phyloP scores from a whole-genome alignment of 2,329 filamentous ascomycete genomes.

The Coniochaeta sp. region DNA sequence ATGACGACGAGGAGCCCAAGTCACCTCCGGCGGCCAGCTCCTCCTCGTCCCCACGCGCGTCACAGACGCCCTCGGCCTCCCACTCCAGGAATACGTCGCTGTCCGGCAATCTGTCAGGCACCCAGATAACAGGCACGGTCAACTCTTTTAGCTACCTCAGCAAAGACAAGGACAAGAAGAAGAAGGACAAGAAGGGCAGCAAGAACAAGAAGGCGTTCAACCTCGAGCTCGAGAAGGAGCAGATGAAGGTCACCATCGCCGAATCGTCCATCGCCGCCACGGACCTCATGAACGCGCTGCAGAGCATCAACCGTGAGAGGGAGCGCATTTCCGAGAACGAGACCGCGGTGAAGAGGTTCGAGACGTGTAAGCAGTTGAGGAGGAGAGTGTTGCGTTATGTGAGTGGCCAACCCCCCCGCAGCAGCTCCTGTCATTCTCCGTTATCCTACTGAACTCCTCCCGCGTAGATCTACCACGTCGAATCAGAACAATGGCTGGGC shows the following conservation, averaged over 20 bases:
- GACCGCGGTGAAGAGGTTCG: constrained; percentile 69
- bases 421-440: not conserved
- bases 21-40: constrained; percentile 6
- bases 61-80: constrained; percentile 19
- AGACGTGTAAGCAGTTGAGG: constrained; percentile 77
- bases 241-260: constrained; percentile 83
- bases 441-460: constrained; percentile 12
- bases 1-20: constrained; percentile 38
- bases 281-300: constrained; percentile 79
- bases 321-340: constrained; percentile 83
- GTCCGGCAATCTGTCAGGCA: constrained; percentile 11
- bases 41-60: not conserved
- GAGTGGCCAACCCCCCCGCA: constrained; percentile 19
- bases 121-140: constrained; percentile 18
- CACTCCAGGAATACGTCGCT: constrained; percentile 12
- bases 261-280: constrained; percentile 86
- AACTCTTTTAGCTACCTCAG: constrained; percentile 35
- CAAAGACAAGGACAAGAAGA: constrained; percentile 37
- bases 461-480: constrained; percentile 72
- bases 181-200: constrained; percentile 42
- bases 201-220: constrained; percentile 64
- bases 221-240: constrained; percentile 77
- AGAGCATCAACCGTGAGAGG: constrained; percentile 82
- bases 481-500: constrained; percentile 86
- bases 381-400: constrained; percentile 80